Conservation (phyloP, 768 basidiomycete species). For the Suillus variegatus region DNA sequence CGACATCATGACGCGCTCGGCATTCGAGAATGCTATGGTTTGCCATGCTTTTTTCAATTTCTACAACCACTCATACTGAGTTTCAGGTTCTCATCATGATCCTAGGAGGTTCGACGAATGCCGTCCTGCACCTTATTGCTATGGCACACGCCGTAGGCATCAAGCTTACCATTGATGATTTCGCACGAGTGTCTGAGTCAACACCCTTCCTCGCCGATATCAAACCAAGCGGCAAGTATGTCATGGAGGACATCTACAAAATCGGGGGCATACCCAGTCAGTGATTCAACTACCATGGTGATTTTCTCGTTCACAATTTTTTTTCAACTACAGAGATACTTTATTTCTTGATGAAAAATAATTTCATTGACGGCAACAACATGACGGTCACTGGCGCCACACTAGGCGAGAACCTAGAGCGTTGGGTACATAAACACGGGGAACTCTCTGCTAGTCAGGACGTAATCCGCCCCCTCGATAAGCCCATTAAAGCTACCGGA, state of each 20-base stretch:
- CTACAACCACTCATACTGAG: background rate
- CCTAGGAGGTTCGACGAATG: slow-evolving; percentile 97
- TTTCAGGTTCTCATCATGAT: slow-evolving; percentile 90
- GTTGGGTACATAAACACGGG: slow-evolving; percentile 82
- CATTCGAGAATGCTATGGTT: slow-evolving; percentile 99
- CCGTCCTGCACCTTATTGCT: slow-evolving; percentile 94
- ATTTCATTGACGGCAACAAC: slow-evolving; percentile 86
- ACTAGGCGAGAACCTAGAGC: slow-evolving; percentile 89
- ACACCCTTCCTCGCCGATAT: slow-evolving; percentile 95
- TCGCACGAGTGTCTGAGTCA: slow-evolving; percentile 91
- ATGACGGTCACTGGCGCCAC: slow-evolving; percentile 90
- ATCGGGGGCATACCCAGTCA: slow-evolving; percentile 95
- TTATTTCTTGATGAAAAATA: slow-evolving; percentile 81
- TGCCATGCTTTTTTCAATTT: slow-evolving; percentile 11
- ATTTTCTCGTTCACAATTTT: background rate
- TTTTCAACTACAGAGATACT: slow-evolving; percentile 63
- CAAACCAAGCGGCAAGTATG: slow-evolving; percentile 97
- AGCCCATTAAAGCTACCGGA: slow-evolving; percentile 87
- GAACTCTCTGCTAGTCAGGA: slow-evolving; percentile 75
- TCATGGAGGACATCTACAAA: slow-evolving; percentile 97
- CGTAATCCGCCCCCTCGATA: slow-evolving; percentile 83
- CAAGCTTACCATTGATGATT: slow-evolving; percentile 85
- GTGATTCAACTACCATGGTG: slow-evolving; percentile 26
- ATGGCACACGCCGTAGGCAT: slow-evolving; percentile 96
- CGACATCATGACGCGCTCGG: slow-evolving; percentile 95